These are phyloP conservation scores for Chytriomyces confervae DNA, from an alignment of 192 early-diverging fungal species.

Conservation along the genomic window DNA sequence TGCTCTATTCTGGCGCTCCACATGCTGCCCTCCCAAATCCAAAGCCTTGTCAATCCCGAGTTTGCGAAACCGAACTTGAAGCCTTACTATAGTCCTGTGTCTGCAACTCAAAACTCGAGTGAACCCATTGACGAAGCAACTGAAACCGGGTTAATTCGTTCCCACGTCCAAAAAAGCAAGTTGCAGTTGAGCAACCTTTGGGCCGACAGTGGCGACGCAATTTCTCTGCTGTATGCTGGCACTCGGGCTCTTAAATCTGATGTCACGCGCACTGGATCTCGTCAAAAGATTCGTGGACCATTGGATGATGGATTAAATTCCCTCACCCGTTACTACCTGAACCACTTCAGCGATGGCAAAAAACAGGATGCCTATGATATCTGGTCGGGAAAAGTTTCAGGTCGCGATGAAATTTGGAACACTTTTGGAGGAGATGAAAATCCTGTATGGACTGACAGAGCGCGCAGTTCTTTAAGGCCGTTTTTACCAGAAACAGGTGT, in stretches of 20 bases:
- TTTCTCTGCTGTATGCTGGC: constrained; percentile 61
- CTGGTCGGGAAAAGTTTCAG: constrained; percentile 49
- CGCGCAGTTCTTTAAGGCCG: constrained; percentile 21
- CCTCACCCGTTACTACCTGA: constrained; percentile 63
- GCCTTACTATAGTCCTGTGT: constrained; percentile 35
- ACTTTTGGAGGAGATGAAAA: constrained; percentile 35
- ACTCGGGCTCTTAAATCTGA: constrained; percentile 62
- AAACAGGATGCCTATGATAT: constrained; percentile 60
- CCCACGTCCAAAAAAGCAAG: neutral
- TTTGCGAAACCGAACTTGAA: constrained; percentile 20
- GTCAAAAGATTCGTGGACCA: constrained; percentile 44
- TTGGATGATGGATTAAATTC: constrained; percentile 59
- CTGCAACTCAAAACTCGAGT: constrained; percentile 41
- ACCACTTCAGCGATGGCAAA: constrained; percentile 59
- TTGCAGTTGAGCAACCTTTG: constrained; percentile 49
- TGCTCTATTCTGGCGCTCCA: constrained; percentile 57
- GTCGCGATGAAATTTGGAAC: constrained; percentile 1
- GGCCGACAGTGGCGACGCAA: constrained; percentile 62
- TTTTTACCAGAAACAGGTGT: constrained; percentile 43
- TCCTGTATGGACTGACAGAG: neutral
- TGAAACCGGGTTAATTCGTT: neutral
- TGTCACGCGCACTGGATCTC: constrained; percentile 46
- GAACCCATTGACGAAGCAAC: constrained; percentile 17
- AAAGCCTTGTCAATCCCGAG: constrained; percentile 36
- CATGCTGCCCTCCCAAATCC: constrained; percentile 56